Conservation (phyloP, 345 rosid genomes). For the Triadica sebifera region DNA sequence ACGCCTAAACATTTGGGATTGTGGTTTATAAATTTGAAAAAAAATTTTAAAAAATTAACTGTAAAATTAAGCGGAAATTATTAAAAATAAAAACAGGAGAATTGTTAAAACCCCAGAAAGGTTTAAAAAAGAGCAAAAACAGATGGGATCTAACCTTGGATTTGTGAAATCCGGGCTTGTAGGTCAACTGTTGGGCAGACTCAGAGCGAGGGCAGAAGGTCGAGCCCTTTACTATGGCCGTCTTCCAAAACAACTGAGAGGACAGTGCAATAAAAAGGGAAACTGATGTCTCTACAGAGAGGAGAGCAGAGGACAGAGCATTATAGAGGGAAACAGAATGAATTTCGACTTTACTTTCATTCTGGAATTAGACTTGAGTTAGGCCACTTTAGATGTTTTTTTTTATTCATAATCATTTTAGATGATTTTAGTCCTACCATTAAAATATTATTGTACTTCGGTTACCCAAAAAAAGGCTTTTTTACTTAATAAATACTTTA, state of each 20-base stretch:
- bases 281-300: no score
- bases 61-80: not conserved
- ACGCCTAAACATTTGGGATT: not conserved
- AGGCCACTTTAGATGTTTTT: no score
- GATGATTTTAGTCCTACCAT: no score
- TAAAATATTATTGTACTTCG: no score
- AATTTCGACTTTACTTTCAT: no score
- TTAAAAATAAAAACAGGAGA: not conserved
- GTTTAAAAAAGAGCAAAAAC: no score
- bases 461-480: no score
- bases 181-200: conserved; percentile 26
- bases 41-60: not conserved
- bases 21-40: not conserved
- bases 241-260: not conserved
- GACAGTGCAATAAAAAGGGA: conserved; percentile 15
- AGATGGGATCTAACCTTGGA: conserved; percentile 39
- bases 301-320: no score
- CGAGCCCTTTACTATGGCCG: conserved; percentile 5
- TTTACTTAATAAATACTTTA: no score
- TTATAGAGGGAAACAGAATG: no score
- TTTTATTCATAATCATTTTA: no score
- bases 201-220: not conserved
- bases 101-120: not conserved
- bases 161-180: conserved; percentile 18
- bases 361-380: no score